Conservation (phyloP, 768 basidiomycete species). For the Pulveroboletus sp. region DNA sequence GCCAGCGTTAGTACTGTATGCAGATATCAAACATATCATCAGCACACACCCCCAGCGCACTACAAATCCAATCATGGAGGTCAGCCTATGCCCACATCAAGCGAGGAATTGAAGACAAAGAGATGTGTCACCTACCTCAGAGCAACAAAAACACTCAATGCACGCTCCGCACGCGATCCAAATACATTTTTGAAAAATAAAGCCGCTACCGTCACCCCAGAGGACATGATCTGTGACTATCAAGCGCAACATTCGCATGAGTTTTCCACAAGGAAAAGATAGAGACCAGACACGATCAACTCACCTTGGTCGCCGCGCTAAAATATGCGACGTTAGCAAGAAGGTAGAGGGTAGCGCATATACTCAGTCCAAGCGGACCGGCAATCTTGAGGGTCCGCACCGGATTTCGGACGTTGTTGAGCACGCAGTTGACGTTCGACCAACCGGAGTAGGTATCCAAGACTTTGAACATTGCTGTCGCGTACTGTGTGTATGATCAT, state of each 20-base stretch:
- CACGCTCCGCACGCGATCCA: slow-evolving; percentile 48
- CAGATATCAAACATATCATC: not conserved
- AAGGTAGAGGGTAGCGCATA: slow-evolving; percentile 52
- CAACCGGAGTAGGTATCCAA: slow-evolving; percentile 48
- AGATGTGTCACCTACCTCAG: slow-evolving; percentile 38
- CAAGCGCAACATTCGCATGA: not conserved
- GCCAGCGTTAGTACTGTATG: not conserved
- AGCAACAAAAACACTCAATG: slow-evolving; percentile 54
- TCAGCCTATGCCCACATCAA: not conserved
- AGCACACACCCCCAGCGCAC: slow-evolving; percentile 35
- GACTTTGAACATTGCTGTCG: slow-evolving; percentile 39
- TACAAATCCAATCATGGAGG: slow-evolving; percentile 7
- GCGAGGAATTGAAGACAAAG: not conserved
- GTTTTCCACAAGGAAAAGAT: not conserved
- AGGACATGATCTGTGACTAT: slow-evolving; percentile 43
- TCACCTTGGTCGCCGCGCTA: slow-evolving; percentile 31
- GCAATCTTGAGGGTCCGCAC: slow-evolving; percentile 61
- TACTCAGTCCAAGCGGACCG: slow-evolving; percentile 54
- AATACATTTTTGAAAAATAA: slow-evolving; percentile 62
- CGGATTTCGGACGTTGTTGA: slow-evolving; percentile 60
- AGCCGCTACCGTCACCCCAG: slow-evolving; percentile 54
- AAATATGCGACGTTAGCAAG: slow-evolving; percentile 61
- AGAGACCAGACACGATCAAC: not conserved
- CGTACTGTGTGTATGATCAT: too few species aligned
- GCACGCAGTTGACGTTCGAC: slow-evolving; percentile 57